A percentile compares a stretch with the other conserved stretches of the same genome.
Evolutionary conservation across 1,284 basidiomycete genomes (phyloP).

Genomic region (Apiotrichum brassicae): DNA sequence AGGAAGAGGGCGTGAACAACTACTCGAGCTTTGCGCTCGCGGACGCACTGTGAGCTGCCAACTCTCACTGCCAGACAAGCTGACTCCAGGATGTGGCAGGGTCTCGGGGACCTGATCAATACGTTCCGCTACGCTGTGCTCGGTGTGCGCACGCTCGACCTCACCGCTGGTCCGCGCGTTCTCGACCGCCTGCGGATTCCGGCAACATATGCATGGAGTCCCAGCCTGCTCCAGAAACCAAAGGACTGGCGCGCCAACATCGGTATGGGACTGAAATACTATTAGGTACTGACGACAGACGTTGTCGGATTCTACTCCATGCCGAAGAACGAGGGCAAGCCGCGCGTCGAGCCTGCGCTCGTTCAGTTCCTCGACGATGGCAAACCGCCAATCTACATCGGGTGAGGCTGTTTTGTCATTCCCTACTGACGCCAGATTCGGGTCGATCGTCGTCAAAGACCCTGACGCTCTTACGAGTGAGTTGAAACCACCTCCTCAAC

Average conservation of each 20-base stretch:
- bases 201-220: slow-evolving; percentile 65
- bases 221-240: slow-evolving; percentile 59
- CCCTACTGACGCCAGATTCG: slow-evolving; percentile 49
- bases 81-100: slow-evolving; percentile 30
- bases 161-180: slow-evolving; percentile 54
- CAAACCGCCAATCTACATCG: slow-evolving; percentile 58
- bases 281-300: slow-evolving; percentile 44
- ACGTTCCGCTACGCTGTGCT: slow-evolving; percentile 54
- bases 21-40: slow-evolving; percentile 56
- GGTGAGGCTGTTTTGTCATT: slow-evolving; percentile 38
- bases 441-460: slow-evolving; percentile 60
- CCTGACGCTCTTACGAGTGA: slow-evolving; percentile 48
- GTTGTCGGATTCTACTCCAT: slow-evolving; percentile 63
- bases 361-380: slow-evolving; percentile 52
- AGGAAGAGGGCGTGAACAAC: slow-evolving; percentile 53
- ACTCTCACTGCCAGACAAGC: not conserved
- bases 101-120: slow-evolving; percentile 58
- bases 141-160: slow-evolving; percentile 51
- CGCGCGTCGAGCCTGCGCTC: slow-evolving; percentile 53
- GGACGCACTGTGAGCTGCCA: slow-evolving; percentile 48
- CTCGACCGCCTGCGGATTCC: slow-evolving; percentile 58
- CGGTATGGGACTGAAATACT: slow-evolving; percentile 48
- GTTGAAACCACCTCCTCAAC: not conserved
- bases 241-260: slow-evolving; percentile 59
- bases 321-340: slow-evolving; percentile 12